Evolutionary conservation across 495 filamentous ascomycete genomes (phyloP), one percentile per base, ranked within the genome.

Genomic region (Tuber microsphaerosporum): DNA sequence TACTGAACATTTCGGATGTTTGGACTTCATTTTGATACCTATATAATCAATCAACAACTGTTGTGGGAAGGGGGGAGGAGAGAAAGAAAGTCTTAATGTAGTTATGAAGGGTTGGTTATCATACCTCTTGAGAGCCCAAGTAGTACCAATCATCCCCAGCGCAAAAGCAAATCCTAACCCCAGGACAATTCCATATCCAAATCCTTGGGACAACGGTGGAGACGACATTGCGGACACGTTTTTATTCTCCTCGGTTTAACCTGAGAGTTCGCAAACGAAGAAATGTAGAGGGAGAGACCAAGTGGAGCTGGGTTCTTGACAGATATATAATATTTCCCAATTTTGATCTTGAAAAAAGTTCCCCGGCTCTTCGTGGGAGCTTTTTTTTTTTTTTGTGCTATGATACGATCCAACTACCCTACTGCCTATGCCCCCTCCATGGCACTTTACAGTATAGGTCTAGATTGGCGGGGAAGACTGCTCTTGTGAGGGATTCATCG

Each of bases 1-100:
- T 98, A 76, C 89, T 93, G 88, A 97, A 98, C 92, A 96, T 97
- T 85, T 98, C 94, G 0, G 93, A 96, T 1, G 94, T 98, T 85
- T 97, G 94, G 10, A 97, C 88, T 85, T 98, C 94, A 86, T 93
- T 88, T 83, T 97, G 94, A 83, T 97, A 97, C 79, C 90, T 90
- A 71, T 44, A 72, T 1, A 45, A 73, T 42, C 51, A 73, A 44
- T 46, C 69, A 79, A 39, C 20, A n/a, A 48, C 44, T 46, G 39
- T 51, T 39, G 42, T n/a, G 71, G 70, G 22, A 69, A 73, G 39
- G 34, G 22, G 8, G 26, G 45, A 42, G 37, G 69, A 45, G 20
- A 65, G 39, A 17, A 20, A 14, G 56, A 71, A 17, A 69, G 26
- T 1, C 41, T 81, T 39, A 12, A 68, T 26, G 51, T 65, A 34